Evolutionary conservation across 2,329 filamentous ascomycete genomes (phyloP).

Genomic region (Trichocomaceae sp.): DNA sequence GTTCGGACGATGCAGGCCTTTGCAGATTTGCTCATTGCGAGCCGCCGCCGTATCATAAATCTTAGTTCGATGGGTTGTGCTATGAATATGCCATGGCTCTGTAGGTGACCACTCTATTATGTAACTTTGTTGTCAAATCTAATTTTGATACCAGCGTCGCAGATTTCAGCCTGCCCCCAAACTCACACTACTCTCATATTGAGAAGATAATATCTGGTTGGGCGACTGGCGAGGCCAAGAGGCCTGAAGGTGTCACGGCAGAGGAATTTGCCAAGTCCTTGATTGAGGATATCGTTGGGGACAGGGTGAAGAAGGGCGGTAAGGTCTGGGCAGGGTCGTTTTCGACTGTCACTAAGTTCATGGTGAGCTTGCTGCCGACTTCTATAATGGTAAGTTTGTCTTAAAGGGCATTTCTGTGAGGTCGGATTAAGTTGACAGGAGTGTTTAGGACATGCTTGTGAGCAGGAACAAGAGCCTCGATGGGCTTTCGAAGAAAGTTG

Average conservation of each 20-base stretch:
- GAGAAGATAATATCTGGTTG: conserved; percentile 12
- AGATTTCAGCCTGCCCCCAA: neutral
- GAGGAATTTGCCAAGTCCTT: conserved; percentile 12
- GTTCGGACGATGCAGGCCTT: conserved; percentile 8
- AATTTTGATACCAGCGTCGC: conserved; percentile 2
- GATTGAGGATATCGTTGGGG: conserved; percentile 13
- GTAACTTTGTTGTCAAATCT: neutral
- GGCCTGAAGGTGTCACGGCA: conserved; percentile 10
- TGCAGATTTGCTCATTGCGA: conserved; percentile 1
- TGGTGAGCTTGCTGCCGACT: conserved; percentile 10
- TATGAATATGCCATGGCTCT: conserved; percentile 27
- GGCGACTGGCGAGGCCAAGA: conserved; percentile 10
- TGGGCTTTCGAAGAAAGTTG: neutral
- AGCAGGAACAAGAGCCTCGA: neutral
- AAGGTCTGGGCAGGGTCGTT: conserved; percentile 12
- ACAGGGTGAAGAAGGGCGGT: conserved; percentile 1
- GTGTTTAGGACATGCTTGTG: neutral
- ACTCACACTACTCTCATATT: conserved; percentile 10
- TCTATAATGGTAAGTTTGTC: conserved; percentile 14
- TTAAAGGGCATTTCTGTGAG: neutral
- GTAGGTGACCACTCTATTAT: conserved; percentile 19
- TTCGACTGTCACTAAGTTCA: conserved; percentile 3
- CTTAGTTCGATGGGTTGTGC: conserved; percentile 15
- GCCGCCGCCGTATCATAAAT: conserved; percentile 6
- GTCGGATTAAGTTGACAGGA: neutral